phyloP scores from a whole-genome alignment of 768 basidiomycete species.

The Tephrocybe sp. region DNA sequence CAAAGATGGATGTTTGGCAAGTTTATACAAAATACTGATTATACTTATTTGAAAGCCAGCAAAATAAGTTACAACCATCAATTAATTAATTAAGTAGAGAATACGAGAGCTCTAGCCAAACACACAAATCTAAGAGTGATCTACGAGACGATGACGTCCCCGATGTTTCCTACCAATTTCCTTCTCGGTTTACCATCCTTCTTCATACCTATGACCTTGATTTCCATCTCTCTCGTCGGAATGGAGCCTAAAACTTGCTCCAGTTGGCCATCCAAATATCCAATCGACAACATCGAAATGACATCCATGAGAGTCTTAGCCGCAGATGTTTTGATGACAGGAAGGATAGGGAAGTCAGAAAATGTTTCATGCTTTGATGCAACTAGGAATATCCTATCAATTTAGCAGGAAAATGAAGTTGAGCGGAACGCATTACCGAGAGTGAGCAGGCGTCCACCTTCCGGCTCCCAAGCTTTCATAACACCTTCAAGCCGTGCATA shows the following conservation, averaged over 20 bases:
- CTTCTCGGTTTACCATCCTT: slow-evolving; percentile 46
- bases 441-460: slow-evolving; percentile 44
- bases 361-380: slow-evolving; percentile 45
- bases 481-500: slow-evolving; percentile 59
- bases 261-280: slow-evolving; percentile 41
- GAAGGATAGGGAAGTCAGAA: slow-evolving; percentile 48
- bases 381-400: slow-evolving; percentile 28
- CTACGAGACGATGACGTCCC: slow-evolving; percentile 43
- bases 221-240: slow-evolving; percentile 36
- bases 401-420: not conserved
- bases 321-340: slow-evolving; percentile 34
- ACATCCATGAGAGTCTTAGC: slow-evolving; percentile 34
- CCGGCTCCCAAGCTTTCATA: slow-evolving; percentile 54
- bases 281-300: slow-evolving; percentile 36
- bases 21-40: too few species aligned
- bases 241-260: slow-evolving; percentile 30
- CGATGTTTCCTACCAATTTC: slow-evolving; percentile 40
- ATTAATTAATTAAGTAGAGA: too few species aligned
- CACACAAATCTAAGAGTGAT: not conserved
- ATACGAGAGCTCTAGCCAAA: too few species aligned
- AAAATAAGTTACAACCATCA: not conserved
- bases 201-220: slow-evolving; percentile 39
- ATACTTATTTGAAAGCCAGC: too few species aligned
- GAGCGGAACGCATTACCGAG: slow-evolving; percentile 36
- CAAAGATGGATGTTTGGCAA: slow-evolving; percentile 3